Base-by-base conservation (phyloP, 805 yeast species). In the Huiozyma sinensis region DNA sequence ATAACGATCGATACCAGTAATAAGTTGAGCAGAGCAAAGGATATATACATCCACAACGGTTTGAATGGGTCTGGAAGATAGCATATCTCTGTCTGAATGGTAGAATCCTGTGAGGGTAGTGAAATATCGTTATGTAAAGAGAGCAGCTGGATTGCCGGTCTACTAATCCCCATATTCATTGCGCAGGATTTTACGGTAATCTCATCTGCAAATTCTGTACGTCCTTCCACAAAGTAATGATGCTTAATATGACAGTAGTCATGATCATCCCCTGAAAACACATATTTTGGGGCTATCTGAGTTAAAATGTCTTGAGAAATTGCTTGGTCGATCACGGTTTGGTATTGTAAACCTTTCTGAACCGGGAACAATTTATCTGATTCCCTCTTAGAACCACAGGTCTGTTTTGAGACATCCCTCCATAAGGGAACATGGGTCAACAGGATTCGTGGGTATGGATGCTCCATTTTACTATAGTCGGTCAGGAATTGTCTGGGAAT, bases 261-360 rank as follows among this genome's bases (percentile, higher is more conserved):
- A 65, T 92, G 99, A 60, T 92, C 98, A 61, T 92, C 99, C 1
- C 98, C 99, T 6, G 94, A 78, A 56, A 88, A 85, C 4, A 84
- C 71, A 8, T 80, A 61, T 11, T 69, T 69, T 0, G 99, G 99
- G 39, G 72, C 64, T 1, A 90, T 60, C 7, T 63, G 66, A 6
- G 69, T 54, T 38, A 92, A 63, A 5, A 92, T 70, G 17, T 75
- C 71, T 36, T 76, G 71, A 0, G 90, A 68, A 5, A 82, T 55
- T 1, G 71, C 73, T 30, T 73, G 66, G 41, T 79, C 83, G 7
- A 92, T 70, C n/a, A 85, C 90, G 0, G 95, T 89, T 63, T 89
- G 95, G 61, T 87, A 92, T 58, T 92, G 97, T 13, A 70, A 66
- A 1, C 99, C 99, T 48, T 70, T 69, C 52, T 71, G 68, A 17